phyloP scores from a whole-genome alignment of 805 yeast genomes.

The Ogataea salicorniae region DNA sequence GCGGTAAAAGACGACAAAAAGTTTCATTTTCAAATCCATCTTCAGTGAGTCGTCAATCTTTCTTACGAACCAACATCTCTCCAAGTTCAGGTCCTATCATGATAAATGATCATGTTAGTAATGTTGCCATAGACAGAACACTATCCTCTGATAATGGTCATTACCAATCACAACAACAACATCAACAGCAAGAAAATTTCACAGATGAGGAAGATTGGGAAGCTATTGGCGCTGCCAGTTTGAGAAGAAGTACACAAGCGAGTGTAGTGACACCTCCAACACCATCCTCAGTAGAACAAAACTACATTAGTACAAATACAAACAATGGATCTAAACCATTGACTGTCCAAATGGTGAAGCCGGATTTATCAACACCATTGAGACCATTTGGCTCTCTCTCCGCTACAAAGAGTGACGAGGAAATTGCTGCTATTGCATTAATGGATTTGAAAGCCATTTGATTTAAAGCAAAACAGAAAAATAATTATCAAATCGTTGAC shows the following conservation, averaged over 20 bases:
- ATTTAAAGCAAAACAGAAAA: neutral
- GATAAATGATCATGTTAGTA: constrained; percentile 25
- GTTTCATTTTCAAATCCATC: constrained; percentile 33
- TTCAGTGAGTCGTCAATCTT: constrained; percentile 35
- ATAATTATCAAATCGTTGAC: no score
- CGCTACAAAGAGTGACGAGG: constrained; percentile 25
- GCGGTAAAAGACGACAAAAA: constrained; percentile 25
- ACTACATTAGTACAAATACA: neutral
- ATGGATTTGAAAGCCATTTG: constrained; percentile 31
- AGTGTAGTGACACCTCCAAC: constrained; percentile 19
- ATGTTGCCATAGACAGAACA: constrained; percentile 15
- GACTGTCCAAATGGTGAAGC: constrained; percentile 12
- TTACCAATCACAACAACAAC: neutral
- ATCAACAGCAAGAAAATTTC: constrained; percentile 38
- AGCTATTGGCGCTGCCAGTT: constrained; percentile 71
- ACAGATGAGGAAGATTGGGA: constrained; percentile 99
- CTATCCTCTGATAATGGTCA: constrained; percentile 17
- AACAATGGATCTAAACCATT: constrained; percentile 4
- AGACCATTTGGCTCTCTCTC: constrained; percentile 4
- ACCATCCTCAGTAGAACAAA: constrained; percentile 8
- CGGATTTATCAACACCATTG: constrained; percentile 12
- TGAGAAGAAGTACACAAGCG: constrained; percentile 30
- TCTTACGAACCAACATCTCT: constrained; percentile 30
- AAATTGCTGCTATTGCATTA: constrained; percentile 32
- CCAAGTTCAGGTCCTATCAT: constrained; percentile 24